Base-by-base conservation (phyloP, 2,329 filamentous ascomycete genomes). In the Periconia macrospinosa region DNA sequence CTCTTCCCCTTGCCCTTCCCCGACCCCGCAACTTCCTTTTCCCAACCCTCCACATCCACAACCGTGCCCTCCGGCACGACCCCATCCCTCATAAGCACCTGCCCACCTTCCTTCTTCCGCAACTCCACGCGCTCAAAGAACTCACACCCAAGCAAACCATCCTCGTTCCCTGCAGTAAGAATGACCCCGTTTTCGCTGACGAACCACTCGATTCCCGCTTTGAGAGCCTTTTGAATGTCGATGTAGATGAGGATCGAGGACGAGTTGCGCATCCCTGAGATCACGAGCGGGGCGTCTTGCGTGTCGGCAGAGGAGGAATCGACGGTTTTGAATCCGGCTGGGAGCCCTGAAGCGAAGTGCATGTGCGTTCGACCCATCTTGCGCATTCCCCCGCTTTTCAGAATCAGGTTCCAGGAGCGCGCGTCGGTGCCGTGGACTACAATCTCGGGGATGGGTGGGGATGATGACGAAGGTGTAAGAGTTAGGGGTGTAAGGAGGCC, bases 341-440 rank as follows among this genome's bases (percentile, higher is more conserved):
- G 86, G 13, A 92, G 77, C 0, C 90, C 91, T 6, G 86, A 85
- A 2, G 90, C 90, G 70, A 94, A 96, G 75, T 99, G 94, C 27
- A 97, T 88, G 68, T 97, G 93, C 58, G 89, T 95, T 50, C 94
- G 77, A 0, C 79, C 81, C 94, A 97, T 97, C 54, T 82, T 83
- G 62, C 84, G 86, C 54, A 99, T 76, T 0, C 93, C 92, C 5
- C 92, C 92, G 0, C 83, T 80, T n/a, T 81, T 79, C 11, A 92
- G 73, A 56, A 99, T 97, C 11, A 80, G 67, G 0, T 82, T 77
- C 88, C 92, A 97, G 18, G 89, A 88, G 14, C 84, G 83, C 63
- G 92, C 90, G 69, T 92, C 96, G 0, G 93, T 97, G 37, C 94
- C 93, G 75, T 97, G 92, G 2, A 97, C 84, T 2, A 92, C 90